phyloP scores from a whole-genome alignment of 83 land plant species.

The Picea engelmannii region DNA sequence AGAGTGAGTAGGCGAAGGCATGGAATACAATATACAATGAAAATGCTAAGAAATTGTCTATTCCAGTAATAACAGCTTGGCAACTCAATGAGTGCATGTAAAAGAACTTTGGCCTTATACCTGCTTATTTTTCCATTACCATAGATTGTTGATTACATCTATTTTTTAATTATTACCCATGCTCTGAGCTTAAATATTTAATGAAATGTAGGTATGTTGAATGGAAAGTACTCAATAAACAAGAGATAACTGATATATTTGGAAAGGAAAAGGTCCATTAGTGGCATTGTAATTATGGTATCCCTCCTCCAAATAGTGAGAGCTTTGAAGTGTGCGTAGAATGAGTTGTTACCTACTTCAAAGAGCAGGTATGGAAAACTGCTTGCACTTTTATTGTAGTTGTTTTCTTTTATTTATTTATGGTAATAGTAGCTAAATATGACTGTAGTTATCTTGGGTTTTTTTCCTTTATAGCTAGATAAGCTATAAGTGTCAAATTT shows the following conservation, averaged over 20 bases:
- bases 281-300: slow-evolving; percentile 93
- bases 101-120: not conserved
- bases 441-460: too few species aligned
- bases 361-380: slow-evolving; percentile 43
- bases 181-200: not conserved
- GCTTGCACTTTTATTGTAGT: too few species aligned
- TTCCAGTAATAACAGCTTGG: slow-evolving; percentile 69
- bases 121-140: not conserved
- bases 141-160: not conserved
- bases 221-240: slow-evolving; percentile 89
- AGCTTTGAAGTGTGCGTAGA: slow-evolving; percentile 89
- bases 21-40: slow-evolving; percentile 87
- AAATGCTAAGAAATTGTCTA: slow-evolving; percentile 68
- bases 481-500: too few species aligned
- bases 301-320: slow-evolving; percentile 93
- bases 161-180: slow-evolving; percentile 1
- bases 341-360: slow-evolving; percentile 86
- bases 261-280: slow-evolving; percentile 78
- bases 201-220: slow-evolving; percentile 82
- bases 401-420: too few species aligned
- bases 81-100: slow-evolving; percentile 65
- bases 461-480: too few species aligned
- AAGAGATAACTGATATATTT: slow-evolving; percentile 89
- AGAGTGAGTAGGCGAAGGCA: slow-evolving; percentile 67
- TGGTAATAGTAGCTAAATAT: too few species aligned